Conservation (phyloP, 1,139 yeast species). For the Debaryomyces robertsiae region DNA sequence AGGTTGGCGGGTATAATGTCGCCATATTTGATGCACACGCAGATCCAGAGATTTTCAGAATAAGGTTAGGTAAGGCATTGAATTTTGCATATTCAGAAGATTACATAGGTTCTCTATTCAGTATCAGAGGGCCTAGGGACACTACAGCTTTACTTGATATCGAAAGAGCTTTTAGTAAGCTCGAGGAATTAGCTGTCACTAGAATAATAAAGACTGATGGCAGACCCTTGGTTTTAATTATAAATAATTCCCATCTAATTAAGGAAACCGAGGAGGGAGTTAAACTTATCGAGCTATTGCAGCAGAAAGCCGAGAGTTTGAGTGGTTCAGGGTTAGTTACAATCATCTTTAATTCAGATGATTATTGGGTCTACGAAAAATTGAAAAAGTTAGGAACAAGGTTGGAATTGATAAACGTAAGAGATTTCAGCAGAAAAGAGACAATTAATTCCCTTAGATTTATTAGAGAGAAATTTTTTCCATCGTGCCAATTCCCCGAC, state of each 20-base stretch:
- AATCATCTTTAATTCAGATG: constrained; percentile 78
- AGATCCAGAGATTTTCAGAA: constrained; percentile 80
- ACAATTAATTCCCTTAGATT: constrained; percentile 58
- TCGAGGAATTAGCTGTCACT: constrained; percentile 70
- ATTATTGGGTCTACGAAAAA: constrained; percentile 85
- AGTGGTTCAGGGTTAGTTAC: constrained; percentile 80
- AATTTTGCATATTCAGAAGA: constrained; percentile 78
- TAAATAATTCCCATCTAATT: constrained; percentile 75
- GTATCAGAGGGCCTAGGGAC: constrained; percentile 85
- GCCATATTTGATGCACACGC: constrained; percentile 82
- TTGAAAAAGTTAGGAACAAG: constrained; percentile 73
- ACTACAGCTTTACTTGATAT: constrained; percentile 81
- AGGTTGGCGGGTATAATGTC: constrained; percentile 65
- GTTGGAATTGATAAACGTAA: constrained; percentile 69
- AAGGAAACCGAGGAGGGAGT: constrained; percentile 73
- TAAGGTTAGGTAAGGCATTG: constrained; percentile 74
- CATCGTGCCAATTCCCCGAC: constrained; percentile 37
- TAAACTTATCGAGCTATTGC: constrained; percentile 71
- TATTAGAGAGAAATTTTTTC: constrained; percentile 51
- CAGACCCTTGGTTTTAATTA: constrained; percentile 66
- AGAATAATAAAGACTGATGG: constrained; percentile 38
- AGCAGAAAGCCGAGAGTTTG: constrained; percentile 79
- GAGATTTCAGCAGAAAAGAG: constrained; percentile 62
- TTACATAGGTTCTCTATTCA: constrained; percentile 77
- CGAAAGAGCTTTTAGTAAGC: constrained; percentile 75